phyloP scores from a whole-genome alignment of 305 asterid genomes.

The Fraxinus platypoda region DNA sequence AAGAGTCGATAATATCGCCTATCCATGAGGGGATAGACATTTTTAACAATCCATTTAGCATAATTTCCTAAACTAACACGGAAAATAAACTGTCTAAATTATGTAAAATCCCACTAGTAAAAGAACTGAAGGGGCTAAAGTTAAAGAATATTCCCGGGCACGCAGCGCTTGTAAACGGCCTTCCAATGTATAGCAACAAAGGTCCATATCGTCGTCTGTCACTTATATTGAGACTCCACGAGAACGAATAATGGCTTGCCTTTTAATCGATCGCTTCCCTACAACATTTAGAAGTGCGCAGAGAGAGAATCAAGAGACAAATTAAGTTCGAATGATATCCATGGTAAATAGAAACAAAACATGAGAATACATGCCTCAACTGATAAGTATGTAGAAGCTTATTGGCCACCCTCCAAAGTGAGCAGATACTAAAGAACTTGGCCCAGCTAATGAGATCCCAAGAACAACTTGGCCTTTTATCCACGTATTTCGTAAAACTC shows the following conservation, averaged over 20 bases:
- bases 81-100: slow-evolving; percentile 1
- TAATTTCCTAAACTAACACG: neutral
- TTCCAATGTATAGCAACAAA: neutral
- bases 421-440: neutral
- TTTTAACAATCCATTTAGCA: neutral
- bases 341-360: neutral
- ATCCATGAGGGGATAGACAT: neutral
- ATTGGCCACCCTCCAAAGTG: neutral
- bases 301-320: neutral
- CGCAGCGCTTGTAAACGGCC: neutral
- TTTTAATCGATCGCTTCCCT: slow-evolving; percentile 67
- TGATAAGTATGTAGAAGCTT: neutral
- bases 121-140: neutral
- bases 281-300: slow-evolving; percentile 3
- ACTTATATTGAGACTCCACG: slow-evolving; percentile 54
- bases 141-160: neutral
- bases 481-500: neutral
- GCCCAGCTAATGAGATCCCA: neutral
- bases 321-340: neutral
- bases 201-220: neutral
- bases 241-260: slow-evolving; percentile 73
- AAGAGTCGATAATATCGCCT: neutral
- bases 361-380: neutral
- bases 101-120: neutral
- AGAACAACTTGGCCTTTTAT: neutral